phyloP scores from a whole-genome alignment of 1,284 basidiomycete species.

The Sporisorium iseilematis-ciliati region DNA sequence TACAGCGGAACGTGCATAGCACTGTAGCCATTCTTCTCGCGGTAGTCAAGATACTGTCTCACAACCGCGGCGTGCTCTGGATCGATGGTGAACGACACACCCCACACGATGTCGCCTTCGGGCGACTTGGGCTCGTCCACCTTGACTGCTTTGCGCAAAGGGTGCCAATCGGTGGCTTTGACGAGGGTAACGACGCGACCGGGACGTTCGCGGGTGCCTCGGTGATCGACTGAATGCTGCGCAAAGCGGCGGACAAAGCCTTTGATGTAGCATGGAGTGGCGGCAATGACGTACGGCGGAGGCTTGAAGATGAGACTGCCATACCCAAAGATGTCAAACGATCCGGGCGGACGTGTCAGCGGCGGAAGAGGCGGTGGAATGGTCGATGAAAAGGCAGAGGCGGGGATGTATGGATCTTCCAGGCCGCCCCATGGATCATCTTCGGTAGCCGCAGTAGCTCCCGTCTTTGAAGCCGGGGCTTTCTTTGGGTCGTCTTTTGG shows the following conservation, averaged over 20 bases:
- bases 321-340: slow-evolving; percentile 67
- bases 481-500: neutral
- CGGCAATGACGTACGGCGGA: slow-evolving; percentile 65
- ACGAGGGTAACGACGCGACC: slow-evolving; percentile 88
- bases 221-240: slow-evolving; percentile 85
- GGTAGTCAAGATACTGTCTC: slow-evolving; percentile 82
- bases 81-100: slow-evolving; percentile 85
- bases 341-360: slow-evolving; percentile 48
- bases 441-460: neutral
- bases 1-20: slow-evolving; percentile 55
- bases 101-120: slow-evolving; percentile 78
- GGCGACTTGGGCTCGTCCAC: slow-evolving; percentile 73
- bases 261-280: slow-evolving; percentile 80
- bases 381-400: slow-evolving; percentile 32
- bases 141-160: slow-evolving; percentile 68
- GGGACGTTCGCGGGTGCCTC: slow-evolving; percentile 65
- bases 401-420: slow-evolving; percentile 38
- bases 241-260: slow-evolving; percentile 87
- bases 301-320: slow-evolving; percentile 69
- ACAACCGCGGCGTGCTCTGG: slow-evolving; percentile 80
- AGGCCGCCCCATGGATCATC: slow-evolving; percentile 41
- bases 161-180: slow-evolving; percentile 82
- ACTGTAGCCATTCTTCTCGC: slow-evolving; percentile 78
- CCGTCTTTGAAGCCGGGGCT: neutral
- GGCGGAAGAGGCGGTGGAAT: slow-evolving; percentile 37